Percentiles rank a stretch among this genome's conserved stretches.
Conservation (phyloP, 495 filamentous ascomycete species). For the Penicillium nucicola region DNA sequence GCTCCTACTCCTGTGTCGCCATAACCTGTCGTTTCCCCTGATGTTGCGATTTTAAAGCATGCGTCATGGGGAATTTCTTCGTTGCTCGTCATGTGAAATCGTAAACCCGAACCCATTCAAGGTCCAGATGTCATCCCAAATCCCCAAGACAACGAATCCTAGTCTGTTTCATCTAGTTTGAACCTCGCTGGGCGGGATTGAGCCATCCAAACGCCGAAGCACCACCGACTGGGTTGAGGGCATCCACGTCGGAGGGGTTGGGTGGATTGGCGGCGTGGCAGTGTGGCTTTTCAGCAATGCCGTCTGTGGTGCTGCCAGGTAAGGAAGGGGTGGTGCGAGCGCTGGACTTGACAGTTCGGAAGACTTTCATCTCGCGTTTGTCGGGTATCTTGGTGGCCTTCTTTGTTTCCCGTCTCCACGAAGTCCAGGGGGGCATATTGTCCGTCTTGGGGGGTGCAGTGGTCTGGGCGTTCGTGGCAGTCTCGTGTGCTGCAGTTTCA, state of each 20-base stretch:
- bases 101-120: slow-evolving; percentile 1
- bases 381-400: slow-evolving; percentile 40
- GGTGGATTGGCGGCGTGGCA: slow-evolving; percentile 20
- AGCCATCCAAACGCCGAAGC: slow-evolving; percentile 98
- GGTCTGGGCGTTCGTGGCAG: slow-evolving; percentile 25
- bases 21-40: neutral
- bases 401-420: slow-evolving; percentile 63
- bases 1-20: neutral
- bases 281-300: slow-evolving; percentile 19
- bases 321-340: slow-evolving; percentile 40
- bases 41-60: too few relatives aligned
- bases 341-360: slow-evolving; percentile 61
- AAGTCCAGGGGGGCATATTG: slow-evolving; percentile 56
- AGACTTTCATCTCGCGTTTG: slow-evolving; percentile 72
- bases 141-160: slow-evolving; percentile 9
- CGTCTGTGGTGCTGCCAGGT: slow-evolving; percentile 18
- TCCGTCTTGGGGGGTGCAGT: slow-evolving; percentile 41
- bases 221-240: slow-evolving; percentile 78
- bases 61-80: neutral
- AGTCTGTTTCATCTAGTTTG: slow-evolving; percentile 29
- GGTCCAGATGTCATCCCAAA: neutral
- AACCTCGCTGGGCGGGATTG: slow-evolving; percentile 36
- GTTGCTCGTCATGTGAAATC: neutral
- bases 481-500: neutral
- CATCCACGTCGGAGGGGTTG: slow-evolving; percentile 26